Base-by-base conservation (phyloP, 768 basidiomycete species). In the Suillus occidentalis region DNA sequence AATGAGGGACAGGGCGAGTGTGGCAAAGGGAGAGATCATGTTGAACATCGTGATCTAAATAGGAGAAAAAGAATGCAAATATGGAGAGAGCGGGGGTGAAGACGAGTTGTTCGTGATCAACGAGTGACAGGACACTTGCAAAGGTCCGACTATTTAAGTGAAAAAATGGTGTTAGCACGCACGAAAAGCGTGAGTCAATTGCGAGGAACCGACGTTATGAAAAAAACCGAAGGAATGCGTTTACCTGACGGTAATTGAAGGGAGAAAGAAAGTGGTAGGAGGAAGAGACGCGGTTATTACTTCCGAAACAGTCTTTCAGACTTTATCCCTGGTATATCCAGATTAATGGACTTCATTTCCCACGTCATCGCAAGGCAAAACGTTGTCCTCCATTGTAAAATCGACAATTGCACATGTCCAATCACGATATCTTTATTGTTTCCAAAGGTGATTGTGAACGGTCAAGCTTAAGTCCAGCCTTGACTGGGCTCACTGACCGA, bases 1-100 rank as follows among this genome's bases (percentile, higher is more conserved):
- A 68, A 84, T 73, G 69, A 83, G 74, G 66, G 82, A 73, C 69
- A 85, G 67, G 67, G 80, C 69, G 67, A 83, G 62, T 65, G 80
- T 70, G 65, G 79, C 70, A 59, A 81, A 66, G 71, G 81, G 63
- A 60, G 69, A 67, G 64, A 76, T 20, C 65, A 75, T 49, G 67
- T 62, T 69, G 72, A 79, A 73, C 73, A 79, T 78, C 12, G 12
- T 63, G 43, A 28, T 59, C 56, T 69, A 65, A 71, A 74, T 66
- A 72, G 74, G 74, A 68, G 77, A 71, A 72, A 52, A 16, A 22
- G 56, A 42, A 28, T 63, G 64, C 61, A 62, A 25, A 47, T 60
- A 60, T 56, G 61, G 69, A 69, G 67, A 65, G 67, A 69, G 68
- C 66, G 66, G 70, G 62, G 62, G 66, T 71, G 74, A 69, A 71